These are phyloP conservation scores for Ehretia macrophylla DNA, from an alignment of 257 asterid genomes.

Conservation along the genomic window DNA sequence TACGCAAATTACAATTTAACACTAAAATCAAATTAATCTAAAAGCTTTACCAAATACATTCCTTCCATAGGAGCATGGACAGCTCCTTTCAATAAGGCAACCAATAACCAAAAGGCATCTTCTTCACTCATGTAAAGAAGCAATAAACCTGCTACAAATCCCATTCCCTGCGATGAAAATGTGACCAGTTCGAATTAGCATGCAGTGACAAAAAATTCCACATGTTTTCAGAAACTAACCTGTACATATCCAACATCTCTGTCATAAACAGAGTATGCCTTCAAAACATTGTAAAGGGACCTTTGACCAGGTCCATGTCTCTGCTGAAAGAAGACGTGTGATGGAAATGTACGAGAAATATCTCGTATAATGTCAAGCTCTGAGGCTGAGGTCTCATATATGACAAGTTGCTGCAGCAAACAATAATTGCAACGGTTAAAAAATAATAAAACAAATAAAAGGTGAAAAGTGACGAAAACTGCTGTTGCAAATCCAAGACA, in stretches of 20 bases:
- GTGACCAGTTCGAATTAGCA: not conserved
- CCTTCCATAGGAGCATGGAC: constrained; percentile 99
- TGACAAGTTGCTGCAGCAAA: constrained; percentile 87
- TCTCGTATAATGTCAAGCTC: constrained; percentile 97
- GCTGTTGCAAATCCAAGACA: not conserved
- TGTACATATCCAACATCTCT: constrained; percentile 98
- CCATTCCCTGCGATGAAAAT: constrained; percentile 85
- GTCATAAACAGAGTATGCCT: constrained; percentile 94
- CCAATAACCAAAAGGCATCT: constrained; percentile 99
- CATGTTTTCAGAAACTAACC: constrained; percentile 33
- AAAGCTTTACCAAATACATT: constrained; percentile 64
- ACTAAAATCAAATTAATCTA: not conserved
- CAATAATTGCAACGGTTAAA: constrained; percentile 12
- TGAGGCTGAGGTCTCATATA: constrained; percentile 97
- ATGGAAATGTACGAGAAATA: constrained; percentile 97
- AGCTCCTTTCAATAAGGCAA: constrained; percentile 95
- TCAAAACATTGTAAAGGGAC: constrained; percentile 92
- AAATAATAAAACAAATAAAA: constrained; percentile 10
- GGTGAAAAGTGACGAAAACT: not conserved
- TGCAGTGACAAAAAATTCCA: not conserved
- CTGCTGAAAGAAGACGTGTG: constrained; percentile 98
- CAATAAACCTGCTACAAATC: constrained; percentile 91
- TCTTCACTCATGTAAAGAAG: constrained; percentile 99
- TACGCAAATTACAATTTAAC: no score
- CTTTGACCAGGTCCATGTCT: constrained; percentile 99